These are phyloP conservation scores for Tripterygium wilfordii DNA, from an alignment of 177 flowering plant genomes.

Conservation along the genomic window DNA sequence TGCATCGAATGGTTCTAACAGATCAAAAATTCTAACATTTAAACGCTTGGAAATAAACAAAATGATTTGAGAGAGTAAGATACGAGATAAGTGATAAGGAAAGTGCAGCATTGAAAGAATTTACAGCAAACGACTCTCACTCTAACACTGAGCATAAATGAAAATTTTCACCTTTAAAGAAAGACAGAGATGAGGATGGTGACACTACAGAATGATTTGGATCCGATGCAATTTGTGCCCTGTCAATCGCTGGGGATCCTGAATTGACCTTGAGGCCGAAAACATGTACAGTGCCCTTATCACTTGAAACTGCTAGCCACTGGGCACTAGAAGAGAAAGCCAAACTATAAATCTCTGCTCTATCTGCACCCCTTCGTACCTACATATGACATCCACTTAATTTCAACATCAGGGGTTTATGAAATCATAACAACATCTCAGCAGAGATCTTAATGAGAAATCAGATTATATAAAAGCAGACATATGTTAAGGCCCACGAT, in stretches of 20 bases:
- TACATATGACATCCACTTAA: slow-evolving; percentile 11
- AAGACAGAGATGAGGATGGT: slow-evolving; percentile 47
- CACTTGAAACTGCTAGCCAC: slow-evolving; percentile 83
- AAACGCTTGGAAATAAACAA: too few relatives aligned
- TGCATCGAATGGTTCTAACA: too few relatives aligned
- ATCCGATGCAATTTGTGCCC: slow-evolving; percentile 19
- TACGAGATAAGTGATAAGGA: too few relatives aligned
- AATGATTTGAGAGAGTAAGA: too few relatives aligned
- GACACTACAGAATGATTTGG: slow-evolving; percentile 18
- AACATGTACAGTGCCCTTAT: slow-evolving; percentile 76
- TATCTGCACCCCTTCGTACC: slow-evolving; percentile 80
- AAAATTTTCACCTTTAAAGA: slow-evolving; percentile 42
- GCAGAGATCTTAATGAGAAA: too few relatives aligned
- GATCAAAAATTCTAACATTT: too few relatives aligned
- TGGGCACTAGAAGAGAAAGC: slow-evolving; percentile 65
- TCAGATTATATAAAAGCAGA: too few relatives aligned
- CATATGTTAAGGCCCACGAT: too few relatives aligned
- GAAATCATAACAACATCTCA: too few relatives aligned
- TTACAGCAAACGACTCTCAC: neutral
- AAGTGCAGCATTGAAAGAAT: too few relatives aligned
- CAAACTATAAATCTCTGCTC: slow-evolving; percentile 73
- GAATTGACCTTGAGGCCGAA: slow-evolving; percentile 55
- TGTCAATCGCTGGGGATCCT: slow-evolving; percentile 26
- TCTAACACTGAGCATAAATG: neutral
- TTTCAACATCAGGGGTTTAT: too few relatives aligned